A percentile compares a stretch with the other conserved stretches of the same genome.
phyloP scores from a whole-genome alignment of 2,329 filamentous ascomycete species.

The Westerdykella aurantiaca region DNA sequence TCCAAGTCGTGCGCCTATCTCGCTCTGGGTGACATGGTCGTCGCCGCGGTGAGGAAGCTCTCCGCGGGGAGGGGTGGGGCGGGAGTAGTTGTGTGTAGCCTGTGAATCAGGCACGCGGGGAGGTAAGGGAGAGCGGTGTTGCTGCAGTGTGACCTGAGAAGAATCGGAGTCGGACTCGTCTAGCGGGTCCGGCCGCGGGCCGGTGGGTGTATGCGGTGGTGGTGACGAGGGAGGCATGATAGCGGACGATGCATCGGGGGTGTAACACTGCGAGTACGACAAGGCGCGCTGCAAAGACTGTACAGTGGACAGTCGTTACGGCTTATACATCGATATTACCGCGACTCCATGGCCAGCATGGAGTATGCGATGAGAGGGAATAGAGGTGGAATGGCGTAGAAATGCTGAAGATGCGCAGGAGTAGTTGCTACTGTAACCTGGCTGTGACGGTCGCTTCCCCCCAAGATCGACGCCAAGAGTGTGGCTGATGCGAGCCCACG shows the following conservation, averaged over 20 bases:
- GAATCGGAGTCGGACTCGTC: conserved; percentile 38
- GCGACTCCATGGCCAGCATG: conserved; percentile 8
- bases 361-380: conserved; percentile 1
- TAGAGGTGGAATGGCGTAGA: not conserved
- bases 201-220: conserved; percentile 28
- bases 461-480: no score
- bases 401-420: no score
- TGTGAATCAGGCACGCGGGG: conserved; percentile 20
- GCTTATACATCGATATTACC: no score
- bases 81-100: conserved; percentile 36
- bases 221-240: conserved; percentile 30
- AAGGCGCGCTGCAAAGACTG: no score
- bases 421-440: no score
- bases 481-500: no score
- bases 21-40: conserved; percentile 24
- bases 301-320: no score
- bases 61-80: conserved; percentile 13
- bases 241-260: conserved; percentile 1
- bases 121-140: conserved; percentile 36
- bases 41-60: conserved; percentile 34
- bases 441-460: no score
- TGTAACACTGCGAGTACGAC: no score
- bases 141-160: conserved; percentile 34
- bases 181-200: conserved; percentile 21
- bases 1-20: conserved; percentile 36